phyloP scores from a whole-genome alignment of 768 basidiomycete species.

The Guyanaporus albipodus region DNA sequence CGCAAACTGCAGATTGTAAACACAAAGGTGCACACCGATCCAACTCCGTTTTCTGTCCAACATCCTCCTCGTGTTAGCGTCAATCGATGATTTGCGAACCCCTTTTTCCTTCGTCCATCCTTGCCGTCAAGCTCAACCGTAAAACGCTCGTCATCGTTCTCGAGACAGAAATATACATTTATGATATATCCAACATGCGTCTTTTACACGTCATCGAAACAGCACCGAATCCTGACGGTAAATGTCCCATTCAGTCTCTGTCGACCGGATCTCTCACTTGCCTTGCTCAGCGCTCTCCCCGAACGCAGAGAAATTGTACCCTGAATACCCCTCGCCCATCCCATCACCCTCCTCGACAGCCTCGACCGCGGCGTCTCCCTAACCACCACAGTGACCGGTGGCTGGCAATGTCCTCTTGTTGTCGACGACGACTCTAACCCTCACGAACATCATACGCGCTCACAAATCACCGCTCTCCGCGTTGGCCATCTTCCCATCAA shows the following conservation, averaged over 20 bases:
- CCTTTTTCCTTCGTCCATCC: constrained; percentile 92
- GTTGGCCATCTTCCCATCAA: constrained; percentile 79
- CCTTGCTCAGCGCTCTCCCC: constrained; percentile 79
- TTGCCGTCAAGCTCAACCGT: constrained; percentile 96
- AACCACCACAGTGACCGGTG: constrained; percentile 38
- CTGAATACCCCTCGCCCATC: constrained; percentile 94
- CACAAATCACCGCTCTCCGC: constrained; percentile 92
- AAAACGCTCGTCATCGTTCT: constrained; percentile 95
- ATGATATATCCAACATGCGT: constrained; percentile 98
- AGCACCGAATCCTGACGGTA: constrained; percentile 91
- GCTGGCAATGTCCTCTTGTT: constrained; percentile 92
- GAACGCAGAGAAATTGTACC: constrained; percentile 87
- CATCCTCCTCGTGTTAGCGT: constrained; percentile 47
- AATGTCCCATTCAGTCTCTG: constrained; percentile 6
- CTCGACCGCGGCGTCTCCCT: constrained; percentile 43
- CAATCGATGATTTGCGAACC: constrained; percentile 99
- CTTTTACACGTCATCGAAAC: constrained; percentile 97
- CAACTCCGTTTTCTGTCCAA: constrained; percentile 2
- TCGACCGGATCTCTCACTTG: background rate
- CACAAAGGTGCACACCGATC: constrained; percentile 66
- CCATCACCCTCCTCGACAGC: constrained; percentile 80
- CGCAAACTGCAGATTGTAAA: constrained; percentile 97
- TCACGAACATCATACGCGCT: constrained; percentile 94
- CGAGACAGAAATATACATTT: constrained; percentile 97
- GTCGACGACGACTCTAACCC: constrained; percentile 86